Evolutionary conservation across 176 grass and related monocot species (phyloP).

Genomic region (Oryza glaberrima): DNA sequence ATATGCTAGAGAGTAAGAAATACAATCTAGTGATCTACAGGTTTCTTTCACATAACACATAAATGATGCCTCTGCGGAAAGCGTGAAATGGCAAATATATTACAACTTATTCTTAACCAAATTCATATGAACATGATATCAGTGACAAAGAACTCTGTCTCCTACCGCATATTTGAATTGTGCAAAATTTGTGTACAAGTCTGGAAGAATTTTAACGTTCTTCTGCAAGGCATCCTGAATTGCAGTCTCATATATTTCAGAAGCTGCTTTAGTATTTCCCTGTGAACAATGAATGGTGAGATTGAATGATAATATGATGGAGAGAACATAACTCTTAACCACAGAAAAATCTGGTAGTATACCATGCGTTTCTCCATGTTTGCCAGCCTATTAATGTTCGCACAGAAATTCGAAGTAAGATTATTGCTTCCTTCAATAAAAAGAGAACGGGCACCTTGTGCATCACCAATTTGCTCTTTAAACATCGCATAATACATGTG

Average conservation of each 20-base stretch:
- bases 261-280: slow-evolving; percentile 81
- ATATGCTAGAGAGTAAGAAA: slow-evolving; percentile 14
- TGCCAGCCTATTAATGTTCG: slow-evolving; percentile 75
- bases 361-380: slow-evolving; percentile 97
- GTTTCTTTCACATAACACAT: slow-evolving; percentile 15
- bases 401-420: slow-evolving; percentile 55
- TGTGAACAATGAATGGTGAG: slow-evolving; percentile 49
- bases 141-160: slow-evolving; percentile 23
- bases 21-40: slow-evolving; percentile 4
- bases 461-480: slow-evolving; percentile 93
- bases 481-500: slow-evolving; percentile 79
- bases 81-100: not conserved
- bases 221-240: slow-evolving; percentile 77
- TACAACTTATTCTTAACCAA: not conserved
- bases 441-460: slow-evolving; percentile 60
- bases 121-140: slow-evolving; percentile 26
- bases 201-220: slow-evolving; percentile 60
- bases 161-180: slow-evolving; percentile 81
- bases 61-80: slow-evolving; percentile 27
- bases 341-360: slow-evolving; percentile 22
- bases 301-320: slow-evolving; percentile 14
- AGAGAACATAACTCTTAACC: slow-evolving; percentile 33
- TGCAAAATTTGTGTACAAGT: slow-evolving; percentile 77
- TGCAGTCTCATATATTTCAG: slow-evolving; percentile 81
- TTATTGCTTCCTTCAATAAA: slow-evolving; percentile 54